Evolutionary conservation across 2,329 filamentous ascomycete genomes (phyloP).

Genomic region (Fusarium palustre): DNA sequence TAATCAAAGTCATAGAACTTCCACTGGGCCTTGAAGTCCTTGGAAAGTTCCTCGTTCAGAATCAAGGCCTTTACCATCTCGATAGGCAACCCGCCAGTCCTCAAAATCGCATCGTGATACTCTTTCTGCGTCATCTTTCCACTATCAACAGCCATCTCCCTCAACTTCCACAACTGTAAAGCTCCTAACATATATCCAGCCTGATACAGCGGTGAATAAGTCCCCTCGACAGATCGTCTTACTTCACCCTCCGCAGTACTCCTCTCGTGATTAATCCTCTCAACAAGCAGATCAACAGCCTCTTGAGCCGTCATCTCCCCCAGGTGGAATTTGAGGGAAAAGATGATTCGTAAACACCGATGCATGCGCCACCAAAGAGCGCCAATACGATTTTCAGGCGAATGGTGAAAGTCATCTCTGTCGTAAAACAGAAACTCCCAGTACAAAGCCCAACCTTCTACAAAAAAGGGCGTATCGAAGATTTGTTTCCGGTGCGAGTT

Average conservation of each 20-base stretch:
- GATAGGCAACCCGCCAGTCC: constrained; percentile 27
- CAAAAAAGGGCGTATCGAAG: constrained; percentile 31
- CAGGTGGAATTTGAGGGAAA: constrained; percentile 28
- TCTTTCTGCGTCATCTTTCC: constrained; percentile 29
- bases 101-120: constrained; percentile 32
- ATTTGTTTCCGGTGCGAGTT: constrained; percentile 33
- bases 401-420: constrained; percentile 29
- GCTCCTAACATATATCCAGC: constrained; percentile 36
- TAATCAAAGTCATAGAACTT: constrained; percentile 38
- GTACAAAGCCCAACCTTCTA: constrained; percentile 35
- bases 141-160: constrained; percentile 25
- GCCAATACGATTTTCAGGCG: constrained; percentile 28
- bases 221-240: constrained; percentile 29
- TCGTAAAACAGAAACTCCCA: constrained; percentile 38
- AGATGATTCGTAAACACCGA: constrained; percentile 24
- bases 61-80: constrained; percentile 37
- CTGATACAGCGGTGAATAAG: constrained; percentile 30
- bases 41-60: constrained; percentile 13
- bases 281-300: constrained; percentile 23
- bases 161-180: constrained; percentile 28
- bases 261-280: constrained; percentile 23
- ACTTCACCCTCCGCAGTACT: constrained; percentile 36
- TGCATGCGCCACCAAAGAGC: constrained; percentile 39
- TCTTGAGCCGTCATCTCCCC: constrained; percentile 37
- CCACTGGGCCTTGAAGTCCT: constrained; percentile 29